These are phyloP conservation scores for Nidula niveotomentosa DNA, from an alignment of 1,284 basidiomycete genomes.

Conservation along the genomic window DNA sequence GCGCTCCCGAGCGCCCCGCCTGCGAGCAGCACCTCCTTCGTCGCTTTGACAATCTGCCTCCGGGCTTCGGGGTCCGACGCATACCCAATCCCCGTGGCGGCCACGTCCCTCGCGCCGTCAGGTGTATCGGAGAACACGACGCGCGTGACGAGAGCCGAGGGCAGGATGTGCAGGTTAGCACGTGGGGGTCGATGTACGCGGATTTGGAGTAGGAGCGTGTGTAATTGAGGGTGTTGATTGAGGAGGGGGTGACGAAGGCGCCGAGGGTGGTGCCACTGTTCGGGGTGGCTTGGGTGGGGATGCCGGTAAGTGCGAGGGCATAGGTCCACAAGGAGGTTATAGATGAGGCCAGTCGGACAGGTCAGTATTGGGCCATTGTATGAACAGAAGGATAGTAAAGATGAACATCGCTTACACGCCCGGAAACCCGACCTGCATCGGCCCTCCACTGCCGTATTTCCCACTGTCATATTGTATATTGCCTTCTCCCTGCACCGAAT, in stretches of 20 bases:
- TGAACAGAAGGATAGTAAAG: constrained; percentile 33
- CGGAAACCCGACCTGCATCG: constrained; percentile 46
- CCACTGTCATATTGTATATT: constrained; percentile 37
- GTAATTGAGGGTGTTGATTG: constrained; percentile 36
- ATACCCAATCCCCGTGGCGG: constrained; percentile 1
- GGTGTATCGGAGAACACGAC: constrained; percentile 24
- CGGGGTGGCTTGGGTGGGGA: constrained; percentile 23
- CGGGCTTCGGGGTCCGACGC: neutral
- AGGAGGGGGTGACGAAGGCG: constrained; percentile 28
- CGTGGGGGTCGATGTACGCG: constrained; percentile 58
- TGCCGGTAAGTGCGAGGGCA: constrained; percentile 24
- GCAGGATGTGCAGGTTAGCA: constrained; percentile 32
- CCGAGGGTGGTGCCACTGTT: constrained; percentile 30
- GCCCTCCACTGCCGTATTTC: constrained; percentile 43
- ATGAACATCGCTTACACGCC: no score
- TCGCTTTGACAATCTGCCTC: constrained; percentile 35
- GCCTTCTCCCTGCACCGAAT: constrained; percentile 27
- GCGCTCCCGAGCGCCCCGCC: constrained; percentile 67
- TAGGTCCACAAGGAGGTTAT: constrained; percentile 28
- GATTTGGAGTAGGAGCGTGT: constrained; percentile 41
- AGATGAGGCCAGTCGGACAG: constrained; percentile 17
- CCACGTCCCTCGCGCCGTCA: constrained; percentile 11
- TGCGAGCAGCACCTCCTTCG: constrained; percentile 59
- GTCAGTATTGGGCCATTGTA: neutral
- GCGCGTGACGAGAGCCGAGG: constrained; percentile 30